Conservation (phyloP, 2,329 filamentous ascomycete species). For the Cladorrhinum sp. region DNA sequence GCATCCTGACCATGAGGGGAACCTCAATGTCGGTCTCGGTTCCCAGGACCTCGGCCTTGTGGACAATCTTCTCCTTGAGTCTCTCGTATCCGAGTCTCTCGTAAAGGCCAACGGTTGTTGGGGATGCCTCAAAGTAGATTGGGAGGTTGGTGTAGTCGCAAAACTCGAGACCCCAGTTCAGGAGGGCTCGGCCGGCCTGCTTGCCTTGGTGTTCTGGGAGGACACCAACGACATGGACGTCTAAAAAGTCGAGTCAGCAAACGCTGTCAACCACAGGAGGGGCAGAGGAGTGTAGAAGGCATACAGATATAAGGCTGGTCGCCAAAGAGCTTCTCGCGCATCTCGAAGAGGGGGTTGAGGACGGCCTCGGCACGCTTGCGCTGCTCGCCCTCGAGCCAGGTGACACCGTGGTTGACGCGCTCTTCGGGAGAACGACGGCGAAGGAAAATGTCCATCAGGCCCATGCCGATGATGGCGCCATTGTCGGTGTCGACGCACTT, state of each 20-base stretch:
- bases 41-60: slow-evolving; percentile 37
- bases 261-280: not conserved
- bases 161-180: slow-evolving; percentile 39
- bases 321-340: slow-evolving; percentile 40
- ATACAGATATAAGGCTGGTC: slow-evolving; percentile 41
- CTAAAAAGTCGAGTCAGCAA: not conserved
- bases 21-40: slow-evolving; percentile 37
- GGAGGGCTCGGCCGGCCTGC: slow-evolving; percentile 40
- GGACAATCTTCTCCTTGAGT: slow-evolving; percentile 37
- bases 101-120: slow-evolving; percentile 42
- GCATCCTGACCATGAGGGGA: slow-evolving; percentile 43
- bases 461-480: slow-evolving; percentile 46
- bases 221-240: slow-evolving; percentile 39
- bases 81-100: slow-evolving; percentile 44
- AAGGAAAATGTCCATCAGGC: slow-evolving; percentile 43
- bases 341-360: slow-evolving; percentile 41
- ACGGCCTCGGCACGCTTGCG: slow-evolving; percentile 42
- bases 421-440: slow-evolving; percentile 39
- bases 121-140: slow-evolving; percentile 48
- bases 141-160: slow-evolving; percentile 39
- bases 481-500: slow-evolving; percentile 46
- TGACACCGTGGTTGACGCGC: slow-evolving; percentile 42
- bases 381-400: slow-evolving; percentile 45
- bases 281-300: slow-evolving; percentile 21
- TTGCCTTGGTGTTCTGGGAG: slow-evolving; percentile 42